phyloP scores from a whole-genome alignment of 2,329 filamentous ascomycete species.

The Zymoseptoria tritici region DNA sequence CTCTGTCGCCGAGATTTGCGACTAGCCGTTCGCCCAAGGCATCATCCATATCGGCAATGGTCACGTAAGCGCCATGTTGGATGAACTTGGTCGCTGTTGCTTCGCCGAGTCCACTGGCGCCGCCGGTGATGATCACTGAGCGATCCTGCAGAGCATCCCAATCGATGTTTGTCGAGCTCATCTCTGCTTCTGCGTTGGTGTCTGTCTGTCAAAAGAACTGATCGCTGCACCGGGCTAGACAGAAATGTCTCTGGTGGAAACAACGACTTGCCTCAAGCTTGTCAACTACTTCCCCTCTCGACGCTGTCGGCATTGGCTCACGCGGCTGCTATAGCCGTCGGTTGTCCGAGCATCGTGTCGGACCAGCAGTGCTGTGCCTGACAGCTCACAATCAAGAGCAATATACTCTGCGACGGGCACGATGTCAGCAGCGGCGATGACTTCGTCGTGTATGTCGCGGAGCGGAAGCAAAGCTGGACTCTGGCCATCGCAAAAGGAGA shows the following conservation, averaged over 20 bases:
- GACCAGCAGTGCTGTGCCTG: not conserved
- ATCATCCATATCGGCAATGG: constrained; percentile 7
- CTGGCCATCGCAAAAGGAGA: too few relatives aligned
- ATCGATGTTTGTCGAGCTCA: not conserved
- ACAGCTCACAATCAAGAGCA: too few relatives aligned
- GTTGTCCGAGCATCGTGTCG: not conserved
- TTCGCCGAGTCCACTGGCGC: constrained; percentile 7
- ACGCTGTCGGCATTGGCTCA: not conserved
- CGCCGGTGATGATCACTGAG: constrained; percentile 10
- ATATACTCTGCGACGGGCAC: too few relatives aligned
- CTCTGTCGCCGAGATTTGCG: constrained; percentile 1
- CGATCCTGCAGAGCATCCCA: constrained; percentile 5
- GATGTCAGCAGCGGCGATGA: too few relatives aligned
- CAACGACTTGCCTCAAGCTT: not conserved
- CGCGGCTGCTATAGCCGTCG: not conserved
- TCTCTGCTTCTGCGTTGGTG: too few relatives aligned
- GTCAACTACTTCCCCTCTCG: not conserved
- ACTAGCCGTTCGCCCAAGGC: constrained; percentile 4
- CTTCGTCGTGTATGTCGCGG: too few relatives aligned
- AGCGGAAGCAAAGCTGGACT: too few relatives aligned
- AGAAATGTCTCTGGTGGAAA: too few relatives aligned
- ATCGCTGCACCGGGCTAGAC: too few relatives aligned
- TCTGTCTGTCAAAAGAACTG: too few relatives aligned
- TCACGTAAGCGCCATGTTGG: constrained; percentile 8
- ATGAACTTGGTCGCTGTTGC: constrained; percentile 4